Evolutionary conservation across 176 grass and related monocot species (phyloP), one percentile per base, ranked within the genome.

Genomic region (Paspalum vaginatum): DNA sequence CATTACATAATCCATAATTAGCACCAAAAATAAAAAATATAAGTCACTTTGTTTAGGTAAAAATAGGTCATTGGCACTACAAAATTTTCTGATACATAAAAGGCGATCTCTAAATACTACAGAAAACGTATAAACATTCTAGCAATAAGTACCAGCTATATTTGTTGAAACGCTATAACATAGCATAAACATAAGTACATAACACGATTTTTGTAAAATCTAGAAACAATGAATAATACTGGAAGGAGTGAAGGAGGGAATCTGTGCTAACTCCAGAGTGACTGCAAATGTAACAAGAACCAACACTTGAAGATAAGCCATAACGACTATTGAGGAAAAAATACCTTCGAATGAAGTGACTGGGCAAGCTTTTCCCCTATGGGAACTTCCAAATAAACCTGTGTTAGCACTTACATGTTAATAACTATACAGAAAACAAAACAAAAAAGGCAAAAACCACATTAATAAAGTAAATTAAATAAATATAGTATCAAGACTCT

Each of bases 301-400:
- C 15, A 51, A 38, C 4, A 26, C 45, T 61, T 61, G 42, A 60
- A 76, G 59, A 70, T 25, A 40, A 4, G 26, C 17, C 43, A 63
- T 62, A 62, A 37, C 12, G 44, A 25, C 38, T 70, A 52, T 14
- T 44, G 15, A 12, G 32, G 32, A 52, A 41, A 54, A 79, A 5
- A 53, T 81, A 91, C 90, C 90, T 88, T 91, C 20, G 62, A 87
- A 32, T 95, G 87, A 78, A 95, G 85, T 68, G 81, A 76, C 71
- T 91, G 78, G 17, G 92, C 89, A 63, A 89, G 86, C 53, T 83
- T 89, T 85, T 95, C 84, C 9, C 87, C 80, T 17, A 72, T 91
- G 17, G 89, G 92, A 61, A 89, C 87, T 67, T 95, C 92, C 63
- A 91, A 73, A 76, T 95, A 95, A 88, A 91, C 84, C 87, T 95